Base-by-base conservation (phyloP, 2,329 filamentous ascomycete genomes). In the Apiospora rasikravindrae region DNA sequence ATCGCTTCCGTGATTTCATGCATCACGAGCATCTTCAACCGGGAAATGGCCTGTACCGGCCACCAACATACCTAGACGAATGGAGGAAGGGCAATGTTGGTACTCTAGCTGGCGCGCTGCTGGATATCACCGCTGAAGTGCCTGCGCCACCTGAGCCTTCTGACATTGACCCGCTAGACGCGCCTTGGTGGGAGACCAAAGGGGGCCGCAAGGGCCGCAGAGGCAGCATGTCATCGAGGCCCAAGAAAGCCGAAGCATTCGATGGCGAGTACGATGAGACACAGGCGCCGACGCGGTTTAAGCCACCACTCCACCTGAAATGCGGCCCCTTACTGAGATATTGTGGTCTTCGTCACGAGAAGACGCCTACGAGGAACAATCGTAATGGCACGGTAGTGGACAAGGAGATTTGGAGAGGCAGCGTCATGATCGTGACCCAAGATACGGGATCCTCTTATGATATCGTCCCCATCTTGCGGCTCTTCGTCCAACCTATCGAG, bases 261-360 rank as follows among this genome's bases (percentile, higher is more conserved):
- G 90, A 92, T 76, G 90, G 90, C 22, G 89, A 91, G 78, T 91
- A 91, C 74, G 91, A 93, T 75, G 89, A 93, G 71, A 86, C 84
- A 49, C 87, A 89, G 74, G 86, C 84, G 51, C 88, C 89, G 22
- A 94, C 93, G 24, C 88, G 88, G 72, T 99, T 98, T 82, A 93
- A 93, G 76, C 96, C 96, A 29, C 88, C 90, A 3, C 83, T 99
- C 49, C 95, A 94, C 80, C 86, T 99, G 70, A 95, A 95, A 82
- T 98, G 96, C 78, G 96, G 96, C 0, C 96, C 96, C 7, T 85
- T 99, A 29, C 84, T 99, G 74, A 91, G 96, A 73, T 99, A 97
- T 81, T 96, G 93, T 71, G 96, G 97, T 26, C 90, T 98, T 57
- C 90, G 92, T 53, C 87, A 86, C 51, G 90, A 97, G 82, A 84